Evolutionary conservation across 345 rosid species (phyloP).

Genomic region (Zanthoxylum bungeanum): DNA sequence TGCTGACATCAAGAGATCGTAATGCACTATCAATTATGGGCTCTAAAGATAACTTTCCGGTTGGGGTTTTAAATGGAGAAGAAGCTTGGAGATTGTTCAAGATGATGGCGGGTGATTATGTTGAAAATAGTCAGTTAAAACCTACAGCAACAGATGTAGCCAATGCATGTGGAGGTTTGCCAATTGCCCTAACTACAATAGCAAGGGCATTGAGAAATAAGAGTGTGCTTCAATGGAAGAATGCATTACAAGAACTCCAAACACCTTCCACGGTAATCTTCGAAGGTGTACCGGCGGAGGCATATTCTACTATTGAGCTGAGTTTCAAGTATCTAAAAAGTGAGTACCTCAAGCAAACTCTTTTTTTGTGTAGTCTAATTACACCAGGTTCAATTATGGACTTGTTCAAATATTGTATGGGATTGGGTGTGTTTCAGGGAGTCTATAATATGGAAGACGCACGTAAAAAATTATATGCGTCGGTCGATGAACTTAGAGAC

Average conservation of each 20-base stretch:
- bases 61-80: not conserved
- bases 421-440: conserved; percentile 6
- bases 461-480: not conserved
- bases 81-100: not conserved
- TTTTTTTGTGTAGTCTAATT: not conserved
- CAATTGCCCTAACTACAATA: conserved; percentile 17
- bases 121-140: not conserved
- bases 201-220: conserved; percentile 21
- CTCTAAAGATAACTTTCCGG: not conserved
- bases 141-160: conserved; percentile 9
- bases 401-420: conserved; percentile 6
- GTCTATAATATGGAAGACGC: not conserved
- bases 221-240: conserved; percentile 12
- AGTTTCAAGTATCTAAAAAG: not conserved
- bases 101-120: not conserved
- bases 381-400: not conserved
- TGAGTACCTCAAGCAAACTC: not conserved
- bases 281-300: not conserved
- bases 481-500: not conserved
- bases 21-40: not conserved
- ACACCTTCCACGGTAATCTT: not conserved
- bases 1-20: not conserved
- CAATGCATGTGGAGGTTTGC: conserved; percentile 31
- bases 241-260: conserved; percentile 8
- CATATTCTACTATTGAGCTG: not conserved